Percentiles rank a stretch among this genome's conserved stretches.
These are phyloP conservation scores for Populus ilicifolia DNA, from an alignment of 345 rosid species.

Conservation along the genomic window DNA sequence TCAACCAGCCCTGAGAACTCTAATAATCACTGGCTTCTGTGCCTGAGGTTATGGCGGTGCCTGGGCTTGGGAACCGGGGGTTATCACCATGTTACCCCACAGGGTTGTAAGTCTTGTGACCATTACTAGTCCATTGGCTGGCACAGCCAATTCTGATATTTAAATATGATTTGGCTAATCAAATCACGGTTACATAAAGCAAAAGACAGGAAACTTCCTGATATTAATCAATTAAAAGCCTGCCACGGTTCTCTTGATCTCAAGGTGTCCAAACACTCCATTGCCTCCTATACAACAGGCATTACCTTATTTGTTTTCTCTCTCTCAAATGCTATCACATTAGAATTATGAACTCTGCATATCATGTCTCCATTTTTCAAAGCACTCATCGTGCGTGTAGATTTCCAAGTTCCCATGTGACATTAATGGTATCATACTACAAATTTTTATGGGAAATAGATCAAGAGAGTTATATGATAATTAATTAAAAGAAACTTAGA, in stretches of 20 bases:
- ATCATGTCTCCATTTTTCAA: constrained; percentile 15
- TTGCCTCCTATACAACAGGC: constrained; percentile 22
- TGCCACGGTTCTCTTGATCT: neutral
- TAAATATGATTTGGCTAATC: neutral
- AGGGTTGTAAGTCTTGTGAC: constrained; percentile 1
- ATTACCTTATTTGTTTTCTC: neutral
- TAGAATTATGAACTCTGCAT: neutral
- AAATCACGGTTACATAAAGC: neutral
- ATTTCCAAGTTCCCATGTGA: constrained; percentile 7
- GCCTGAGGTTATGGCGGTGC: neutral
- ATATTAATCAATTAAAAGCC: neutral
- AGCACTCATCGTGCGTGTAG: constrained; percentile 19
- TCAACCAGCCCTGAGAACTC: neutral
- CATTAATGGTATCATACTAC: neutral
- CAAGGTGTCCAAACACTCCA: constrained; percentile 9
- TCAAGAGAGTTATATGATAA: no score
- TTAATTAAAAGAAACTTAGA: no score
- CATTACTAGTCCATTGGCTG: constrained; percentile 14
- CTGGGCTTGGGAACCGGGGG: neutral
- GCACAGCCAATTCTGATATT: neutral
- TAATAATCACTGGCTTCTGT: neutral
- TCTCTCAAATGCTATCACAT: neutral
- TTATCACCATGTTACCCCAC: constrained; percentile 12
- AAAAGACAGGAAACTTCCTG: constrained; percentile 21
- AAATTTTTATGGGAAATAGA: no score